Conservation (phyloP, 805 yeast species). For the Candida insectalens region DNA sequence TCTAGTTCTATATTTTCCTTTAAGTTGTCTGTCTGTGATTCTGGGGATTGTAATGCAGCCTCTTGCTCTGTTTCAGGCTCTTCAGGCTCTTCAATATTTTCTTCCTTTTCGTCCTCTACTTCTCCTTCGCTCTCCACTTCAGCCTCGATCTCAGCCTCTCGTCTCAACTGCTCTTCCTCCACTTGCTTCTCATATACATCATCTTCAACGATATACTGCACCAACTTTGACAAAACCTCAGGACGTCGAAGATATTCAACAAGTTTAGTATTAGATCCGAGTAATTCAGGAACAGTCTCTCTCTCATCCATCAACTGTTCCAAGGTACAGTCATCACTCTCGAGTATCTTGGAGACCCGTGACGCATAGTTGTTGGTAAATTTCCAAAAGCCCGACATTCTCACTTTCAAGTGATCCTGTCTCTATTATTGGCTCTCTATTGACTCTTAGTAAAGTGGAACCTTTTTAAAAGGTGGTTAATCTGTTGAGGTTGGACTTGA, state of each 20-base stretch:
- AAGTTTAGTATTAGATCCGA: conserved; percentile 64
- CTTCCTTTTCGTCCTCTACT: conserved; percentile 1
- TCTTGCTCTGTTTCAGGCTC: not conserved
- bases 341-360: conserved; percentile 43
- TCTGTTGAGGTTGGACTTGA: no score
- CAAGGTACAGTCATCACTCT: conserved; percentile 34
- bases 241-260: conserved; percentile 76
- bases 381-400: conserved; percentile 29
- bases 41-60: no score
- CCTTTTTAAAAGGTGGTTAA: no score
- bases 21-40: not conserved
- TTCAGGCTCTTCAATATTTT: conserved; percentile 1
- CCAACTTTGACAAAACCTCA: conserved; percentile 56
- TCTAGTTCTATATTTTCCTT: not conserved
- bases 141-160: conserved; percentile 1
- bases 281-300: conserved; percentile 62
- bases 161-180: conserved; percentile 1
- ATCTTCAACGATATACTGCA: conserved; percentile 53
- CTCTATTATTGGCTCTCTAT: no score
- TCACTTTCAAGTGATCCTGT: no score
- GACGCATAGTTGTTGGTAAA: conserved; percentile 46
- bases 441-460: no score
- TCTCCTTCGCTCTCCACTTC: conserved; percentile 7
- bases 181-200: conserved; percentile 21
- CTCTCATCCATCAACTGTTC: conserved; percentile 66